A percentile compares a stretch with the other conserved stretches of the same genome.
Conservation (phyloP, 345 rosid genomes). For the Eucalyptus brandiana region DNA sequence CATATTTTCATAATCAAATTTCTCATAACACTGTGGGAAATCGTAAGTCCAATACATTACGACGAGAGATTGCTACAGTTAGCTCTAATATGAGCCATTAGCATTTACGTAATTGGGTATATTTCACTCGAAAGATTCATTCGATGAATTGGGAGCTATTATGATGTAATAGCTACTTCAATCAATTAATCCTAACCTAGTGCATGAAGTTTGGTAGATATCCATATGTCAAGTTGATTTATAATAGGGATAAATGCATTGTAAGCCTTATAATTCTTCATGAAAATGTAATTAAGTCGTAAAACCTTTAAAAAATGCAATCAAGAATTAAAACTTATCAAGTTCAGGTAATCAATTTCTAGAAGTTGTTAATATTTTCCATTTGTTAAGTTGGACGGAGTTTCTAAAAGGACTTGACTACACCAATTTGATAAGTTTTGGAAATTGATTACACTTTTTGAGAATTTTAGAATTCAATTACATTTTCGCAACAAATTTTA, state of each 20-base stretch:
- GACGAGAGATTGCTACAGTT: neutral
- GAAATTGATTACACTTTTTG: neutral
- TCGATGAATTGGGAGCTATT: neutral
- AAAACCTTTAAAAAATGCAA: too few relatives aligned
- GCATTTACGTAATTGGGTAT: neutral
- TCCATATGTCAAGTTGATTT: neutral
- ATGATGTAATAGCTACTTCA: neutral
- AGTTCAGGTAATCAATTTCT: too few relatives aligned
- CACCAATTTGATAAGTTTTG: neutral
- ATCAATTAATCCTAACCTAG: neutral
- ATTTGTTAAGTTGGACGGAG: neutral
- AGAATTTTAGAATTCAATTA: neutral
- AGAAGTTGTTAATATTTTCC: neutral
- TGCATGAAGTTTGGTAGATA: neutral
- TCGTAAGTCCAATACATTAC: neutral
- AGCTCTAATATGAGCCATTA: neutral
- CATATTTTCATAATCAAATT: neutral
- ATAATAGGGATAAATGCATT: neutral
- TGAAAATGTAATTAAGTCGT: neutral
- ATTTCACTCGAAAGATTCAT: neutral
- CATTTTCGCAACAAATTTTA: neutral
- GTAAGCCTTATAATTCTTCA: neutral
- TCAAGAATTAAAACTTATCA: neutral
- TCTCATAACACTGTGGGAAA: neutral
- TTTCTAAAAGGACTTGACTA: too few relatives aligned